Base-by-base conservation (phyloP, 139 green algal species). In the Volvox africanus region DNA sequence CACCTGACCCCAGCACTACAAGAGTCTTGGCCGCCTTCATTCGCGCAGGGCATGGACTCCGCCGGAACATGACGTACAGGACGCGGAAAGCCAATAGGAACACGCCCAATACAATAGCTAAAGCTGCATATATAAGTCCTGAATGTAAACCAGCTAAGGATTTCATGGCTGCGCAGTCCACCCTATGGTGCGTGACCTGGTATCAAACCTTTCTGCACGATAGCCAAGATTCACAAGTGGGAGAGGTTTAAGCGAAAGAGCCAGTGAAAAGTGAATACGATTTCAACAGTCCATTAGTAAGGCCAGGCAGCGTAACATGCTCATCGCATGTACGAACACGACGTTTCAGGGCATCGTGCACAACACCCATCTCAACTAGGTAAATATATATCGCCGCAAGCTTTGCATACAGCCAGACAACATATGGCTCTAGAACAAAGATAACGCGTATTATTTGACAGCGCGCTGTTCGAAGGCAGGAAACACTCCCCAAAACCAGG, bases 1-100 rank as follows among this genome's bases (percentile, higher is more conserved):
- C 88, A 97, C 96, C 97, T 91, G 97, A 98, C 30, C 97, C 97
- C 11, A 98, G 88, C n/a, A 98, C 96, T 0, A 98, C 69, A 89
- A 98, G 94, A 0, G 97, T 97, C 32, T 92, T 93, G 2, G 94
- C 76, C 1, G 89, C 92, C 35, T 68, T 65, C 14, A 22, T 62
- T 14, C 84, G 68, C 9, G 44, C 5, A n/a, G 69, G 1, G 16
- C 73, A 44, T 1, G 73, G 50, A 9, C 86, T 6, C 3, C 22
- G 44, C 36, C 28, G 20, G 30, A 84, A 65, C 55, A 84, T 28
- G 13, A 90, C 44, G 17, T 30, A 50, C 19, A 84, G 33, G 18
- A 85, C 0, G 73, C 86, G 86, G 30, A 84, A 2, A 30, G 76
- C 14, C 55, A 90, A 50, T 50, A 89, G n/a, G 35, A 76, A 14